Conservation (phyloP, 2,329 filamentous ascomycete genomes). For the Fusarium chlamydosporum region DNA sequence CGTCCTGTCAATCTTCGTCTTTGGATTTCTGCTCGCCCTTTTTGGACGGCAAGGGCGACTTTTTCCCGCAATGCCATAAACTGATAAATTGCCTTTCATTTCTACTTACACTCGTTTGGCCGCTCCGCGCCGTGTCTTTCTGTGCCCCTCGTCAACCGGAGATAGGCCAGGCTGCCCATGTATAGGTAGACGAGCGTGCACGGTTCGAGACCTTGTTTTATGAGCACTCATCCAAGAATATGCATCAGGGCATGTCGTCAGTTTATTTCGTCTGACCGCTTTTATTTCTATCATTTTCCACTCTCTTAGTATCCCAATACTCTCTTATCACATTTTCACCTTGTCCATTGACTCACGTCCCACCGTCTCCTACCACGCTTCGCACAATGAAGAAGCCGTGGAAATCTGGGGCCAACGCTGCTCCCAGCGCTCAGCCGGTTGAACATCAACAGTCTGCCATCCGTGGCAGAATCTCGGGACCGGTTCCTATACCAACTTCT, state of each 20-base stretch:
- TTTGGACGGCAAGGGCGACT: conserved; percentile 45
- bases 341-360: conserved; percentile 12
- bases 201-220: conserved; percentile 45
- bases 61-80: conserved; percentile 50
- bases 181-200: conserved; percentile 44
- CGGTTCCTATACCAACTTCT: conserved; percentile 67
- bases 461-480: conserved; percentile 72
- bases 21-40: conserved; percentile 45
- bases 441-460: conserved; percentile 61
- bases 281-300: conserved; percentile 32
- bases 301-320: conserved; percentile 30
- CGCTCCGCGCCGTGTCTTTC: conserved; percentile 32
- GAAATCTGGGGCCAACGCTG: conserved; percentile 60
- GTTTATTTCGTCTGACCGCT: conserved; percentile 31
- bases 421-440: conserved; percentile 41
- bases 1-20: conserved; percentile 34
- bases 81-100: conserved; percentile 29
- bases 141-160: conserved; percentile 37
- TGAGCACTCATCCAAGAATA: conserved; percentile 44
- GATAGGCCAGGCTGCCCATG: conserved; percentile 47
- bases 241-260: conserved; percentile 41
- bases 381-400: conserved; percentile 61
- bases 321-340: conserved; percentile 22
- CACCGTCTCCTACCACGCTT: conserved; percentile 20
- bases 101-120: conserved; percentile 46